phyloP scores from a whole-genome alignment of 2,329 filamentous ascomycete genomes.

The Penicillium janthinellum region DNA sequence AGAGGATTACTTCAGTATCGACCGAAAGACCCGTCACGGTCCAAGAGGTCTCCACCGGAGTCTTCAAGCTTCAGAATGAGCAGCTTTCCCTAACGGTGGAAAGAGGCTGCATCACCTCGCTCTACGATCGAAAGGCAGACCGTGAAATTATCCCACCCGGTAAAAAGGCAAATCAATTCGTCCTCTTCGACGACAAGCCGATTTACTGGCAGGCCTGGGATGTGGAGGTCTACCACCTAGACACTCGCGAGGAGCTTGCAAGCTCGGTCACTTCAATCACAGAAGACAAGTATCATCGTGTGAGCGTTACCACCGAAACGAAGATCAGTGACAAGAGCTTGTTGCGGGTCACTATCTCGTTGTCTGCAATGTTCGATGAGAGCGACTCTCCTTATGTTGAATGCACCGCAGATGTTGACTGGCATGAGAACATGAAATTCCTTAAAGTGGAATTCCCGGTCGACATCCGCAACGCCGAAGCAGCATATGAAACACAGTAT shows the following conservation, averaged over 20 bases:
- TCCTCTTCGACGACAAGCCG: conserved; percentile 96
- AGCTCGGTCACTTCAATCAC: conserved; percentile 69
- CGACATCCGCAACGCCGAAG: conserved; percentile 85
- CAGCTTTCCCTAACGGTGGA: conserved; percentile 73
- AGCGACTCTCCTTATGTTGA: conserved; percentile 68
- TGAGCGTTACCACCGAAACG: conserved; percentile 79
- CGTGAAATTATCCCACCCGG: conserved; percentile 75
- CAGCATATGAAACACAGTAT: conserved; percentile 92
- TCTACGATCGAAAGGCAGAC: conserved; percentile 71
- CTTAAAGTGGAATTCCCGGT: conserved; percentile 98
- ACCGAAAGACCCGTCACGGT: conserved; percentile 44
- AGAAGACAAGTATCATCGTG: conserved; percentile 72
- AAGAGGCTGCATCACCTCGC: conserved; percentile 78
- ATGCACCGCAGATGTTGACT: conserved; percentile 82
- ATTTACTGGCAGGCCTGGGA: conserved; percentile 98
- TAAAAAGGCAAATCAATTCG: conserved; percentile 82
- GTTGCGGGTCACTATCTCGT: conserved; percentile 80
- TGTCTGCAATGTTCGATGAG: conserved; percentile 69
- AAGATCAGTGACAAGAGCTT: conserved; percentile 85
- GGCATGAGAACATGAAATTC: conserved; percentile 96
- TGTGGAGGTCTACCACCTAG: conserved; percentile 92
- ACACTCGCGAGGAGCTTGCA: conserved; percentile 76
- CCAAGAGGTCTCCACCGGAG: conserved; percentile 56
- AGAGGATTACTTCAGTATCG: conserved; percentile 24
- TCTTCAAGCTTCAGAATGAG: conserved; percentile 78